Percentiles rank a stretch among this genome's conserved stretches.
These are phyloP conservation scores for Vishniacozyma victoriae DNA, from an alignment of 768 basidiomycete genomes.

Conservation along the genomic window DNA sequence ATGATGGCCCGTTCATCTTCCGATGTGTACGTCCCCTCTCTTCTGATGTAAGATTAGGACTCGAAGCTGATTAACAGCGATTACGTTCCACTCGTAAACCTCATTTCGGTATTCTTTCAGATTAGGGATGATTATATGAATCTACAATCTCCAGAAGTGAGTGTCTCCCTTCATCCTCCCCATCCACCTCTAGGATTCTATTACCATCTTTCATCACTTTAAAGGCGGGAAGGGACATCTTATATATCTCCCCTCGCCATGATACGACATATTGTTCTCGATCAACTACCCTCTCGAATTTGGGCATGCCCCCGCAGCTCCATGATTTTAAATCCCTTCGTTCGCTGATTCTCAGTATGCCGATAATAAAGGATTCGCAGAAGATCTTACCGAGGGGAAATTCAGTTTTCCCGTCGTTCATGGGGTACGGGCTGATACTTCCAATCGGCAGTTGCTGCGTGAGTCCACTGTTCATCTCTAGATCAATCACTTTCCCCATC, in stretches of 20 bases:
- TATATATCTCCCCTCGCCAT: background rate
- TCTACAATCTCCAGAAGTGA: slow-evolving; percentile 74
- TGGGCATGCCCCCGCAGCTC: too few relatives aligned
- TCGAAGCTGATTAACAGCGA: slow-evolving; percentile 54
- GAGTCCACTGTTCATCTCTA: slow-evolving; percentile 36
- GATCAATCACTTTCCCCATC: background rate
- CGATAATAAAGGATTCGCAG: slow-evolving; percentile 67
- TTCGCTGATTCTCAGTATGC: slow-evolving; percentile 61
- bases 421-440: slow-evolving; percentile 68
- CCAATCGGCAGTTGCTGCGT: slow-evolving; percentile 81
- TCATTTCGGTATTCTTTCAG: slow-evolving; percentile 91
- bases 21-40: slow-evolving; percentile 40
- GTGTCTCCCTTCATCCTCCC: too few relatives aligned
- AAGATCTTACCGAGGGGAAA: slow-evolving; percentile 93
- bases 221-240: too few relatives aligned
- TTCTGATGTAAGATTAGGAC: background rate
- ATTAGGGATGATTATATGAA: slow-evolving; percentile 98
- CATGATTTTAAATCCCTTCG: too few relatives aligned
- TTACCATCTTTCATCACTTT: too few relatives aligned
- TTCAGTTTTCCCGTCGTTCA: slow-evolving; percentile 96
- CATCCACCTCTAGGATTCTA: too few relatives aligned
- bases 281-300: too few relatives aligned
- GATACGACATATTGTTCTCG: too few relatives aligned
- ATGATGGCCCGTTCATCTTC: slow-evolving; percentile 71
- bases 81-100: slow-evolving; percentile 85